Base-by-base conservation (phyloP, 345 rosid species). In the Brassica nigra region DNA sequence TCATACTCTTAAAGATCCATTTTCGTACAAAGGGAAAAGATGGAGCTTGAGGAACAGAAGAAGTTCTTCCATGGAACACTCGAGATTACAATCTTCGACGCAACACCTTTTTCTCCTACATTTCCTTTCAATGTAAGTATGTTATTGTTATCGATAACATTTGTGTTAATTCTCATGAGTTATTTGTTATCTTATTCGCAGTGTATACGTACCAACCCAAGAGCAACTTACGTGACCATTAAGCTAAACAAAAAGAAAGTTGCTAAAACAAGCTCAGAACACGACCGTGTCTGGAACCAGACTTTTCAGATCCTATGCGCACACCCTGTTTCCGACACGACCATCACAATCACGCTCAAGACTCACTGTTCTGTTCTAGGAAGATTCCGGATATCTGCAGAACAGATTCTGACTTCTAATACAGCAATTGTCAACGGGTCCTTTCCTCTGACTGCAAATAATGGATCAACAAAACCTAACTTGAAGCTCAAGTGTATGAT, bases 31-130 rank as follows among this genome's bases (percentile, higher is more conserved):
- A 33, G 80, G 4, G 6, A 71, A 27, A 72, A 66, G 14, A 81
- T 81, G 84, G 71, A 67, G 76, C 29, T 36, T 63, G 74, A 76
- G 15, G 77, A 76, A 27, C 83, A 81, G 49, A 78, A 62, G 33
- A 86, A 80, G 70, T 88, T 85, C 67, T 88, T 94, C 67, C 97
- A 94, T 79, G 98, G 98, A 76, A 94, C 97, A 75, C 88, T 94
- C 57, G 98, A 94, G 86, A 89, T 81, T 57, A 87, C 93, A 66
- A 88, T 94, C 58, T 92, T 94, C 70, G 86, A 90, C 71, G 95
- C 97, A 44, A 92, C 97, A 33, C 87, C 91, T 37, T 86, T 75
- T 74, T 63, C 68, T n/a, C 87, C 93, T 27, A 47, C 88, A 63
- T 90, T 88, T 86, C 91, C 95, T 66, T 82, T 88, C 86, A 87